Conservation (phyloP, 75 land plant genomes). For the Adiantum capillusveneris region DNA sequence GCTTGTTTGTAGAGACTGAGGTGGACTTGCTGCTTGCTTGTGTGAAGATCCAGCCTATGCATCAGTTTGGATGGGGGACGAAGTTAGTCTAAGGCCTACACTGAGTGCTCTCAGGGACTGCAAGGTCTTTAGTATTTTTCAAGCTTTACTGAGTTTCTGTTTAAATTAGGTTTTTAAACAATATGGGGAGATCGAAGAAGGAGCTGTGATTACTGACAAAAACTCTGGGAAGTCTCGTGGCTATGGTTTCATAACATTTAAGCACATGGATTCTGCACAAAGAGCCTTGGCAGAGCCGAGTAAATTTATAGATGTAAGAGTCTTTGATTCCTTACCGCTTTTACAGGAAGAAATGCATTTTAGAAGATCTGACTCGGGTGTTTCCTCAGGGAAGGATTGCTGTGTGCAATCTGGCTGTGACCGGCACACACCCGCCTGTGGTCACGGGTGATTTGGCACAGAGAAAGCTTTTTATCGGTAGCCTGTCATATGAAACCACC, state of each 20-base stretch:
- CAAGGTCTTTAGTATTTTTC: neutral
- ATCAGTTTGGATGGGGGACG: neutral
- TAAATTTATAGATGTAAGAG: slow-evolving; percentile 67
- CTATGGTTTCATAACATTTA: slow-evolving; percentile 71
- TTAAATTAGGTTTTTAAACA: slow-evolving; percentile 47
- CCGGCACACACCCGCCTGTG: slow-evolving; percentile 33
- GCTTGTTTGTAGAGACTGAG: neutral
- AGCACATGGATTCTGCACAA: slow-evolving; percentile 69
- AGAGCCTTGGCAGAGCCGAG: slow-evolving; percentile 65
- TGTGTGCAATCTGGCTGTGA: slow-evolving; percentile 69
- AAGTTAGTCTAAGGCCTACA: neutral
- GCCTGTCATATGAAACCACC: slow-evolving; percentile 57
- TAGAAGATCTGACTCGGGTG: no score
- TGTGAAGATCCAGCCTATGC: neutral
- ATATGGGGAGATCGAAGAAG: slow-evolving; percentile 76
- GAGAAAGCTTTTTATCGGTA: slow-evolving; percentile 73
- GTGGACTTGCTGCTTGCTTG: neutral
- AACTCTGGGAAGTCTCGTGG: slow-evolving; percentile 68
- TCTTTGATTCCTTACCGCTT: no score
- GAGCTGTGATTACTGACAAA: slow-evolving; percentile 66
- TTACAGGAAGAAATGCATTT: no score
- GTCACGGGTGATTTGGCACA: slow-evolving; percentile 44
- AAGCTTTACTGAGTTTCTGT: no score
- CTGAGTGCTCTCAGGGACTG: slow-evolving; percentile 2
- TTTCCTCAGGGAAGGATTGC: slow-evolving; percentile 53